These are phyloP conservation scores for Scedosporium minutisporum DNA, from an alignment of 2,329 filamentous ascomycete species.

Conservation along the genomic window DNA sequence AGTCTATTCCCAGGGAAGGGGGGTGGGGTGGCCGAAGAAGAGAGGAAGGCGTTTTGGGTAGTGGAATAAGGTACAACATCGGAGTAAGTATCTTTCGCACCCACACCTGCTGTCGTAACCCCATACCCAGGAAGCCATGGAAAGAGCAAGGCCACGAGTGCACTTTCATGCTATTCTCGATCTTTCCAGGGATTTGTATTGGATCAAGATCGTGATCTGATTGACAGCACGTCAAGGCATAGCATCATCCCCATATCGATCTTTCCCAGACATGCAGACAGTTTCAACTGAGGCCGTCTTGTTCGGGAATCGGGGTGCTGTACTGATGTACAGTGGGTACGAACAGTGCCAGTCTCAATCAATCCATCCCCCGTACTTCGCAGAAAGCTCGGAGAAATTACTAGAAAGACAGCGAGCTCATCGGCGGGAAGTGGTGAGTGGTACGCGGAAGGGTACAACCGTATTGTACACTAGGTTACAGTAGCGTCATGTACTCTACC, in stretches of 20 bases:
- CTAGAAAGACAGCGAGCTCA: neutral
- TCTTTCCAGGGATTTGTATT: neutral
- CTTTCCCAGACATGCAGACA: no score
- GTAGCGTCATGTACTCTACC: neutral
- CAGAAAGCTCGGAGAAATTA: neutral
- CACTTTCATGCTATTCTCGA: neutral
- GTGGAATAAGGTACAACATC: no score
- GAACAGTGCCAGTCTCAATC: neutral
- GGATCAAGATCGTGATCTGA: neutral
- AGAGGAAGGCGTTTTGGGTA: neutral
- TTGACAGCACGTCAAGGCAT: no score
- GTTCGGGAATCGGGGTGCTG: neutral
- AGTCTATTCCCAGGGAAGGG: neutral
- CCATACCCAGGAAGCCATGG: neutral
- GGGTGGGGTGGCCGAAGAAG: neutral
- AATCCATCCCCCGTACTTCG: neutral
- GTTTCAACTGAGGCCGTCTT: no score
- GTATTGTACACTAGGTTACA: neutral
- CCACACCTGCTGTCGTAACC: neutral
- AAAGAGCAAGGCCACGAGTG: neutral
- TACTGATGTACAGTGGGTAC: neutral
- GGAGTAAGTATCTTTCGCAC: neutral
- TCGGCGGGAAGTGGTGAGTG: neutral
- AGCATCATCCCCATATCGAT: no score
- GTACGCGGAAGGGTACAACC: neutral